These are phyloP conservation scores for Fusarium floridanum DNA, from an alignment of 2,329 filamentous ascomycete species.

Conservation along the genomic window DNA sequence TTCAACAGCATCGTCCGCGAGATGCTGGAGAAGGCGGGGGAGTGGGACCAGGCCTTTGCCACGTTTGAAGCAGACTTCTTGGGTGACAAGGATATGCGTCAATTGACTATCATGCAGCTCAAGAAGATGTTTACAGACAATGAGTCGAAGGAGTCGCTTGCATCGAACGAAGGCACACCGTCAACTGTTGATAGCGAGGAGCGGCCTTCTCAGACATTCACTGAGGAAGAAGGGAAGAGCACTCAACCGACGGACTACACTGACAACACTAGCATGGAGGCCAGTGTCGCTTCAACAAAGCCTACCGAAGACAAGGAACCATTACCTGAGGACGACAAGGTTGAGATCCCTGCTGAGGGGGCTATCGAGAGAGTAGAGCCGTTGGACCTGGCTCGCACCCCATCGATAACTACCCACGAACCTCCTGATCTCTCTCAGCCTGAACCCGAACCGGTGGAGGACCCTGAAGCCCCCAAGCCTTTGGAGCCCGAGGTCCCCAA, in stretches of 20 bases:
- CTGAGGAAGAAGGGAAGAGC: constrained; percentile 62
- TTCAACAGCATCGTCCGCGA: constrained; percentile 89
- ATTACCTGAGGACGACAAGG: constrained; percentile 49
- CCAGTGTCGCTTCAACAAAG: constrained; percentile 47
- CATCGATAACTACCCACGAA: constrained; percentile 42
- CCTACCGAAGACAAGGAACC: constrained; percentile 40
- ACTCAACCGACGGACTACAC: constrained; percentile 58
- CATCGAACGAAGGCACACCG: constrained; percentile 74
- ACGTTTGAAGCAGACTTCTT: constrained; percentile 95
- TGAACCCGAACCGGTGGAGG: constrained; percentile 7
- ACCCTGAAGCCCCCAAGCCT: background rate
- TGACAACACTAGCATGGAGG: constrained; percentile 50
- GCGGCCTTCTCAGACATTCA: constrained; percentile 59
- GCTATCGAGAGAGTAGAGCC: constrained; percentile 63
- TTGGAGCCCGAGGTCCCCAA: background rate
- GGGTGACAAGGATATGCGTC: constrained; percentile 94
- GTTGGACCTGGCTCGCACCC: constrained; percentile 61
- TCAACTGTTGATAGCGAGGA: constrained; percentile 67
- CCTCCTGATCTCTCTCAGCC: constrained; percentile 18
- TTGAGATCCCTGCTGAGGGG: constrained; percentile 48
- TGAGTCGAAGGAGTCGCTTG: constrained; percentile 82
- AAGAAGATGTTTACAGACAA: constrained; percentile 96
- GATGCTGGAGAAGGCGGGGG: constrained; percentile 91
- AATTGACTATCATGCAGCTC: constrained; percentile 90
- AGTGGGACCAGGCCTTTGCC: constrained; percentile 91